These are phyloP conservation scores for Alternaria postmessia DNA, from an alignment of 2,329 filamentous ascomycete genomes.

Conservation along the genomic window DNA sequence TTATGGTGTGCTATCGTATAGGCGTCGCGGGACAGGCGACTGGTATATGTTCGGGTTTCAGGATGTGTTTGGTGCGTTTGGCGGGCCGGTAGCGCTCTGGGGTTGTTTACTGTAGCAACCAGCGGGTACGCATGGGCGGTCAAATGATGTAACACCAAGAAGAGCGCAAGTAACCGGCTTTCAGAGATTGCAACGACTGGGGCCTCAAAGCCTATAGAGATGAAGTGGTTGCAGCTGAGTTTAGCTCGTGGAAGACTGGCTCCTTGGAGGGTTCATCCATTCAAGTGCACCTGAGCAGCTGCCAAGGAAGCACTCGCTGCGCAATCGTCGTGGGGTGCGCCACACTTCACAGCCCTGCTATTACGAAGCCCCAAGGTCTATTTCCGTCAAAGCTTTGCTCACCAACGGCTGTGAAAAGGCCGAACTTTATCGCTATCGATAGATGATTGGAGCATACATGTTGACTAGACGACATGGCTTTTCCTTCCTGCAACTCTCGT, in stretches of 20 bases:
- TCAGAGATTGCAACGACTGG: neutral
- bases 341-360: constrained; percentile 18
- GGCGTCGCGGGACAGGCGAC: constrained; percentile 20
- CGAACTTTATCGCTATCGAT: neutral
- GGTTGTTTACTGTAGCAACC: constrained; percentile 47
- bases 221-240: neutral
- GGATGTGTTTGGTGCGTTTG: constrained; percentile 31
- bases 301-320: constrained; percentile 10
- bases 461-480: neutral
- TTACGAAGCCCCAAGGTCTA: constrained; percentile 19
- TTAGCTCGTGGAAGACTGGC: neutral
- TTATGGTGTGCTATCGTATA: constrained; percentile 30
- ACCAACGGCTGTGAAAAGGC: constrained; percentile 2
- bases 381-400: constrained; percentile 5
- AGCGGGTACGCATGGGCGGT: constrained; percentile 19
- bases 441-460: neutral
- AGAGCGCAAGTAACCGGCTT: constrained; percentile 2
- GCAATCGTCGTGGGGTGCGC: constrained; percentile 16
- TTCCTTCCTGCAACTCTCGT: neutral
- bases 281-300: constrained; percentile 9
- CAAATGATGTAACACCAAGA: constrained; percentile 13
- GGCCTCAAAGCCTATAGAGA: neutral
- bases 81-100: constrained; percentile 27
- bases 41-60: constrained; percentile 38
- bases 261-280: neutral